A percentile compares a stretch with the other conserved stretches of the same genome.
Conservation (phyloP, 257 asterid species). For the Solanum verrucosum region DNA sequence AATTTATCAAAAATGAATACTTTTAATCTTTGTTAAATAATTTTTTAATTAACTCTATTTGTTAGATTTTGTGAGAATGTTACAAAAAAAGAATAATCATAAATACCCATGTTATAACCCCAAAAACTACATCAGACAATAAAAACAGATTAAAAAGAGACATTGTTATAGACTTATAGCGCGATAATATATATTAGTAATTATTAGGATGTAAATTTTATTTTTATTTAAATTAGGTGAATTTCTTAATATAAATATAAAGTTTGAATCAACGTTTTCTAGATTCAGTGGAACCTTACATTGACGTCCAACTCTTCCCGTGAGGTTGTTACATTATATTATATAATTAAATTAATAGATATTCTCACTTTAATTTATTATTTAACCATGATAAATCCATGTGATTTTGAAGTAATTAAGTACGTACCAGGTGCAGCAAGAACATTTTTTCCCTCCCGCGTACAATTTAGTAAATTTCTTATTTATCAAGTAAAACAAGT, state of each 20-base stretch:
- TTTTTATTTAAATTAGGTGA: too few relatives aligned
- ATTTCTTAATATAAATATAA: too few relatives aligned
- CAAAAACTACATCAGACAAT: background rate
- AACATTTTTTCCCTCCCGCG: background rate
- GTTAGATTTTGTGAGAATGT: background rate
- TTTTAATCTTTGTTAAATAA: background rate
- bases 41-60: too few relatives aligned
- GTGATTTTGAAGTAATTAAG: background rate
- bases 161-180: too few relatives aligned
- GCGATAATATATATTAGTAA: too few relatives aligned
- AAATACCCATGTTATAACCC: too few relatives aligned
- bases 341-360: background rate
- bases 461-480: background rate
- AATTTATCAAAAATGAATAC: too few relatives aligned
- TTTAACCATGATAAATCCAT: background rate
- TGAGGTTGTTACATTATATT: background rate
- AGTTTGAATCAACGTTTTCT: background rate
- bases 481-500: background rate
- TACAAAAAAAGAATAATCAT: rapidly evolving
- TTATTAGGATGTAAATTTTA: too few relatives aligned
- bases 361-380: background rate
- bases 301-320: background rate
- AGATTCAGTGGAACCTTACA: background rate
- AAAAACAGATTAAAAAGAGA: background rate
- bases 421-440: background rate